phyloP scores from a whole-genome alignment of 305 asterid species.

The Fraxinus platypoda region DNA sequence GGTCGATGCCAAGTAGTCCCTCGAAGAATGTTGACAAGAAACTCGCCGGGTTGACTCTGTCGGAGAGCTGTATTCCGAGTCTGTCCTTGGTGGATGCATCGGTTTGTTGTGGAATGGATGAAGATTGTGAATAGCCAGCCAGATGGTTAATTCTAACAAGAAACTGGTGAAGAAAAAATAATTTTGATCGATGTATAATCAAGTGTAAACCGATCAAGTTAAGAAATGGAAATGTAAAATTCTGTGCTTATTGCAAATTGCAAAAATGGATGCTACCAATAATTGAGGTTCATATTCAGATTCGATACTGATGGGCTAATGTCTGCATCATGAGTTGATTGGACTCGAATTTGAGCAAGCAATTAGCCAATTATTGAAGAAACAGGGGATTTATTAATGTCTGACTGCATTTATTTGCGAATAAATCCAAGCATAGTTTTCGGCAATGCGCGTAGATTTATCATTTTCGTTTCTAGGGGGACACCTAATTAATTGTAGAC shows the following conservation, averaged over 20 bases:
- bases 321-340: background rate
- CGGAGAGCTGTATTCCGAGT: constrained; percentile 27
- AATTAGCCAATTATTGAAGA: background rate
- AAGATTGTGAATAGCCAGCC: background rate
- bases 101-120: constrained; percentile 12
- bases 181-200: background rate
- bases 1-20: constrained; percentile 62
- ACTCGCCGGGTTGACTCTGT: constrained; percentile 2
- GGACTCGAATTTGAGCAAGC: background rate
- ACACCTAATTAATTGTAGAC: too few relatives aligned
- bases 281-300: background rate
- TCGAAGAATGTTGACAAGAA: constrained; percentile 3
- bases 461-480: too few relatives aligned
- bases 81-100: background rate
- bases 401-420: too few relatives aligned
- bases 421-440: too few relatives aligned
- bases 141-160: background rate
- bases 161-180: background rate
- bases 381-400: background rate
- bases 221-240: background rate
- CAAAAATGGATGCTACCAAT: background rate
- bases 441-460: too few relatives aligned
- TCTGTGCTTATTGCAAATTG: background rate
- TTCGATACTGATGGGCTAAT: background rate
- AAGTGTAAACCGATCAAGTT: background rate